Evolutionary conservation across 2,329 filamentous ascomycete genomes (phyloP), one percentile per base, ranked within the genome.

Genomic region (Epichloe uncinata): DNA sequence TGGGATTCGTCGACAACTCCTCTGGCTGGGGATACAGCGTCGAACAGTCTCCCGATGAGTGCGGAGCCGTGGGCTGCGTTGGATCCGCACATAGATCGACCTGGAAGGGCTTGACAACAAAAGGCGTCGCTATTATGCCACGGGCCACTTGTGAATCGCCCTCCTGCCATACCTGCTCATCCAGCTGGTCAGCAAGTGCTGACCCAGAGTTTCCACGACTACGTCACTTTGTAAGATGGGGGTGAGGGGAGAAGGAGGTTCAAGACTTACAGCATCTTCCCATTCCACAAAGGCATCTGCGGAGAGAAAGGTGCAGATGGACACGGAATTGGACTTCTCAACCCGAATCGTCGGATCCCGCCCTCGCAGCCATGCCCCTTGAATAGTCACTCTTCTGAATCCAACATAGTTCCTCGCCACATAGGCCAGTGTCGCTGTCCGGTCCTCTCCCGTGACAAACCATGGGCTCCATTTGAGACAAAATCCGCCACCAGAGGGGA

Each of bases 381-480:
- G 53, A 16, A 79, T 58, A 0, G 70, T 70, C 43, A 81, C 55
- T 40, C 67, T 67, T 16, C 76, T 70, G 55, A 81, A 81, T 1
- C 77, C 77, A 42, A 80, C 69, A 50, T 79, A 72, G 54, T 75
- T 73, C 36, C 65, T 67, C 1, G 73, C 64, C 9, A 75, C 60
- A 54, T 77, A 79, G 0, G 74, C 73, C 3, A 81, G 51, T 1
- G 74, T 67, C 16, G 72, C 70, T 0, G 66, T 68, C 18, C 63
- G 63, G 1, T 58, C 63, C 5, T 58, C 63, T 2, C 60, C 61
- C 0, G 55, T 57, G 2, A 62, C 58, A 2, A 71, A 52, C 77
- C 77, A 81, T 0, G 77, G 74, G 30, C 75, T 74, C 73, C 75
- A 81, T 55, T 65, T 72, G 3, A 81, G 57, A 3, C 72, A 70